Percentiles rank a stretch among this genome's conserved stretches.
phyloP scores from a whole-genome alignment of 192 early-diverging fungal species.

The Thoreauomyces humboldtii region DNA sequence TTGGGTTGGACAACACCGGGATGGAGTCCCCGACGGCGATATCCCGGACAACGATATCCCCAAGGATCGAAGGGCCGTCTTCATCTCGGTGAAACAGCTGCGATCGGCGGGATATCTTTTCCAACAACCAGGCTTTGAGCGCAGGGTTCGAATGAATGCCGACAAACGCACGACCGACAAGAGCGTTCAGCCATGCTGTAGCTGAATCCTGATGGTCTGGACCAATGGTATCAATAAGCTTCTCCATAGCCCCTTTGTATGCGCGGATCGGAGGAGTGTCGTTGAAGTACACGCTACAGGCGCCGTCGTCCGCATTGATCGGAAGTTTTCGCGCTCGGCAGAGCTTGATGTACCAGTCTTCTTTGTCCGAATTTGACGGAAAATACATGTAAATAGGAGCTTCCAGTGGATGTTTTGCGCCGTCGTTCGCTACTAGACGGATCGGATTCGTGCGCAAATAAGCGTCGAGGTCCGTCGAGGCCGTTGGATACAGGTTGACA shows the following conservation, averaged over 20 bases:
- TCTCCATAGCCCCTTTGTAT: constrained; percentile 39
- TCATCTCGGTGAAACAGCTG: constrained; percentile 34
- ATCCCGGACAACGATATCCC: constrained; percentile 74
- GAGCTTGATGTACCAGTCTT: constrained; percentile 87
- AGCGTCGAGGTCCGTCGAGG: constrained; percentile 34
- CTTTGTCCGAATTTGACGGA: constrained; percentile 64
- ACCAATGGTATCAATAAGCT: constrained; percentile 33
- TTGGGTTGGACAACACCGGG: constrained; percentile 74
- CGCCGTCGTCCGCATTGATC: constrained; percentile 33
- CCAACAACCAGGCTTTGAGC: constrained; percentile 40
- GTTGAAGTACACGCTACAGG: constrained; percentile 28
- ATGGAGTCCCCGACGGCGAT: constrained; percentile 75
- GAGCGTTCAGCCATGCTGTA: constrained; percentile 81
- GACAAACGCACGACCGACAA: constrained; percentile 78
- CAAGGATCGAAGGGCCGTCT: constrained; percentile 69
- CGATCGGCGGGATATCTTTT: constrained; percentile 31
- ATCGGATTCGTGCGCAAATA: constrained; percentile 45
- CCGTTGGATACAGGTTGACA: constrained; percentile 40
- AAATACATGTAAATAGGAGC: constrained; percentile 35
- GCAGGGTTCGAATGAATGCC: constrained; percentile 46
- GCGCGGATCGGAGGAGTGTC: constrained; percentile 32
- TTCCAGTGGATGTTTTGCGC: neutral
- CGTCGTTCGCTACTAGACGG: constrained; percentile 14
- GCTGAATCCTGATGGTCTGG: neutral
- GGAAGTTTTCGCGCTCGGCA: constrained; percentile 57